Evolutionary conservation across 371 early-diverging fungal genomes (phyloP).

Genomic region (Coemansia sp.): DNA sequence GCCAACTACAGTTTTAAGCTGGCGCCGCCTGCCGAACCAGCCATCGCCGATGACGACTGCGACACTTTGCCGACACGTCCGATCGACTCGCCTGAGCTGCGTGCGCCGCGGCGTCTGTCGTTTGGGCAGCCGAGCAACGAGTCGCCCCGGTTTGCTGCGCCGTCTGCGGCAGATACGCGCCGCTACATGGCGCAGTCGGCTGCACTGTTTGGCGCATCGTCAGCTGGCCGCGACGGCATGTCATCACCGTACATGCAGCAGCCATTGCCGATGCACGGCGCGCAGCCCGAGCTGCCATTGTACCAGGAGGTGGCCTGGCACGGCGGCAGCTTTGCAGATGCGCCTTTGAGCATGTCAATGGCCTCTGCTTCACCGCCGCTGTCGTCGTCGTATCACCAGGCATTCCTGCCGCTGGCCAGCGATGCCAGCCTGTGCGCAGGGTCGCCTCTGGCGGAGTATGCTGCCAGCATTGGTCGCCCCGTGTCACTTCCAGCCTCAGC

Average conservation of each 20-base stretch:
- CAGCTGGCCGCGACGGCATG: constrained; percentile 15
- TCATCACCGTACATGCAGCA: constrained; percentile 6
- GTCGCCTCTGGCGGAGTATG: not conserved
- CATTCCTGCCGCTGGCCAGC: constrained; percentile 2
- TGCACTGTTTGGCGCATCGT: constrained; percentile 25
- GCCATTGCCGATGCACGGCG: not conserved
- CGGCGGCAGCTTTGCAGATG: constrained; percentile 13
- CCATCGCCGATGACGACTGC: constrained; percentile 44
- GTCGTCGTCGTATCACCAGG: constrained; percentile 6
- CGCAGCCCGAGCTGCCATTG: constrained; percentile 36
- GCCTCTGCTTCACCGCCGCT: not conserved
- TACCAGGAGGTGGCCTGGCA: constrained; percentile 47
- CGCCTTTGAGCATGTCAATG: not conserved
- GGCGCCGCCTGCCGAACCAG: constrained; percentile 34
- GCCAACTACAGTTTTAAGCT: constrained; percentile 58
- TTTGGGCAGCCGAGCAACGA: constrained; percentile 19
- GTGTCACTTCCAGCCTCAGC: not conserved
- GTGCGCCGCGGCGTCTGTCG: constrained; percentile 31
- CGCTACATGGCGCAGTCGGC: constrained; percentile 49
- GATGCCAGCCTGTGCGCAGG: constrained; percentile 1
- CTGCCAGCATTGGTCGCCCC: not conserved
- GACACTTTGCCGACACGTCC: constrained; percentile 1
- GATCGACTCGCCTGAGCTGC: constrained; percentile 16
- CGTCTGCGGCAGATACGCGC: constrained; percentile 36
- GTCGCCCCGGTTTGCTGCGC: constrained; percentile 8